phyloP scores from a whole-genome alignment of 164 flowering plant species.

The Kingdonia uniflora region DNA sequence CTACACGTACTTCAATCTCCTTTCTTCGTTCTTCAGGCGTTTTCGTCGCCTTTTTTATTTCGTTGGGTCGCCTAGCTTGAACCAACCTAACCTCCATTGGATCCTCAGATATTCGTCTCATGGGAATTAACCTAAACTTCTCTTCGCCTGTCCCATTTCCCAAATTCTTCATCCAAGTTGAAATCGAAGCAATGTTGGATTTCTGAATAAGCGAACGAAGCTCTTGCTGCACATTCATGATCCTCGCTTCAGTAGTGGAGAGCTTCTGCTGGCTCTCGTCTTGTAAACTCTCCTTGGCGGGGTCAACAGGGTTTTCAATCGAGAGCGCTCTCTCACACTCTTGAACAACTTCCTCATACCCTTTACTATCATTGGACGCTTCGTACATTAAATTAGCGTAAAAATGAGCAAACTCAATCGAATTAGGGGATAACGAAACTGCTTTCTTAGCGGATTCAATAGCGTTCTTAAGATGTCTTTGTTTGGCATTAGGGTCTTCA shows the following conservation, averaged over 20 bases:
- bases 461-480: conserved; percentile 54
- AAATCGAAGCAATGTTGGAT: conserved; percentile 63
- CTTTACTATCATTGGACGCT: conserved; percentile 57
- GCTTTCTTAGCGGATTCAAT: conserved; percentile 64
- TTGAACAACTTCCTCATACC: conserved; percentile 67
- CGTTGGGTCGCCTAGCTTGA: conserved; percentile 70
- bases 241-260: conserved; percentile 42
- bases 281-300: conserved; percentile 80
- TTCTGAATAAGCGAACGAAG: conserved; percentile 60
- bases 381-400: conserved; percentile 86
- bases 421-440: conserved; percentile 51
- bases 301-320: conserved; percentile 73
- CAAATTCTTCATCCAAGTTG: conserved; percentile 86
- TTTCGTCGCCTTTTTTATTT: conserved; percentile 92
- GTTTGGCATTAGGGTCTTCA: conserved; percentile 64
- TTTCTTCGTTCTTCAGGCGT: conserved; percentile 86
- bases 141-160: conserved; percentile 68
- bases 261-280: conserved; percentile 71
- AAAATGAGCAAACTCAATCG: conserved; percentile 81
- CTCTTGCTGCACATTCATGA: conserved; percentile 59
- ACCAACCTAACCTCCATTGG: conserved; percentile 77
- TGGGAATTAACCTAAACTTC: conserved; percentile 75
- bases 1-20: conserved; percentile 96
- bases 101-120: conserved; percentile 63
- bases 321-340: conserved; percentile 81